A percentile compares a stretch with the other conserved stretches of the same genome.
phyloP scores from a whole-genome alignment of 139 green algal species.

The Chlamydomonas sp. region DNA sequence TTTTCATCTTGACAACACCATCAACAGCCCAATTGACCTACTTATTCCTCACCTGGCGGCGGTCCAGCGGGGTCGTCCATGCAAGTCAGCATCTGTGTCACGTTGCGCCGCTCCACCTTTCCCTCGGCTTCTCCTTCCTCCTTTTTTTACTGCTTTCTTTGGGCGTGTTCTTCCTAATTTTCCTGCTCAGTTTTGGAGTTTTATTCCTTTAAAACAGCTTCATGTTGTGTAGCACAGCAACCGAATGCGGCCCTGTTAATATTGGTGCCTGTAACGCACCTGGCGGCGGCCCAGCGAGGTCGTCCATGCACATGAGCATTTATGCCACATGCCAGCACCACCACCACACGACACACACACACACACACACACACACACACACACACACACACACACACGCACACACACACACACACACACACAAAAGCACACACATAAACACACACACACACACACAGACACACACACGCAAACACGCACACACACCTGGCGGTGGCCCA shows the following conservation, averaged over 20 bases:
- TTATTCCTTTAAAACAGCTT: too few species aligned
- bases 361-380: background rate
- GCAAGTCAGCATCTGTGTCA: constrained; percentile 86
- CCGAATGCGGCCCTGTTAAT: too few species aligned
- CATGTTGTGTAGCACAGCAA: too few species aligned
- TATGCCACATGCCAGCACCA: too few species aligned
- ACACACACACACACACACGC: background rate
- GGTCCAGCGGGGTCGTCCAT: constrained; percentile 66
- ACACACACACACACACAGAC: too few species aligned
- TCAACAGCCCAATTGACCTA: too few species aligned
- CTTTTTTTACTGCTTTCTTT: too few species aligned
- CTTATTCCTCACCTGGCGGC: background rate
- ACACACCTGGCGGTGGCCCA: too few species aligned
- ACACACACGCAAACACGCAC: background rate
- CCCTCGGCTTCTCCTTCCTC: too few species aligned
- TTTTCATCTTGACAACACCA: too few species aligned
- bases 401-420: background rate
- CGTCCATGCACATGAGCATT: constrained; percentile 91
- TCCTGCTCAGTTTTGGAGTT: too few species aligned
- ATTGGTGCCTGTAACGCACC: background rate
- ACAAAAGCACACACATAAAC: constrained; percentile 2
- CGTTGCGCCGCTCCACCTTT: constrained; percentile 89
- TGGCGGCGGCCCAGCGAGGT: constrained; percentile 25
- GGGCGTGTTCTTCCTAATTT: too few species aligned
- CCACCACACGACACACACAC: background rate